Evolutionary conservation across 179 eudicot species (phyloP), one percentile per base, ranked within the genome.

Genomic region (Monotropa hypopitys): DNA sequence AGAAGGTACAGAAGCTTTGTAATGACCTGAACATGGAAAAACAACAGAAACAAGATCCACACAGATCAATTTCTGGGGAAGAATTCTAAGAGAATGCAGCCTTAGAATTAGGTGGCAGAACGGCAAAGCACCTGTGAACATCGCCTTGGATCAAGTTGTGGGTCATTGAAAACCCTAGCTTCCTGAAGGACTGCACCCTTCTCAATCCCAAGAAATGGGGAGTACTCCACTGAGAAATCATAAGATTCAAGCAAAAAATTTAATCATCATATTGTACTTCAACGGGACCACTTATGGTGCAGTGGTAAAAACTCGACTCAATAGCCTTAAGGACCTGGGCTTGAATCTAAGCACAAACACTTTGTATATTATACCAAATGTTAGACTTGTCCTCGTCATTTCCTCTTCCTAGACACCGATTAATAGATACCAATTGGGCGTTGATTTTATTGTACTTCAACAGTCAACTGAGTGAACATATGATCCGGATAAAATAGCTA

Each of bases 171-270:
- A 74, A 92, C 94, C 89, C 97, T 87, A 69, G 96, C 97, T 88
- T 92, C 96, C 67, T 92, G 97, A 79, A 92, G 96, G 74, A 92
- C 97, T 7, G 97, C 97, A 8, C 97, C 97, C 79, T 92, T 92
- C 79, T 92, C 97, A 51, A 91, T 91, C 83, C 96, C 97, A 75
- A 87, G 76, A 84, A 92, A 92, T 0, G 97, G 97, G 73, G 96
- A 91, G 81, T 88, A 92, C 67, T 92, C 97, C 33, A 84, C 97
- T 89, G 88, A 2, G 28, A 42, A 38, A 61, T n/a, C 56, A 33
- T 0, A 57, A 63, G 7, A 70, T 6, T 51, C 38, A 30, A 2
- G 23, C 69, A 70, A 61, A 61, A 61, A 35, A 61, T 26, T 28
- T 11, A 28, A 61, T 26, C 5, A 28, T 28, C 66, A 4, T 10